These are phyloP conservation scores for Nitzschia sp. DNA, from an alignment of 108 stramenopile genomes.

Conservation along the genomic window DNA sequence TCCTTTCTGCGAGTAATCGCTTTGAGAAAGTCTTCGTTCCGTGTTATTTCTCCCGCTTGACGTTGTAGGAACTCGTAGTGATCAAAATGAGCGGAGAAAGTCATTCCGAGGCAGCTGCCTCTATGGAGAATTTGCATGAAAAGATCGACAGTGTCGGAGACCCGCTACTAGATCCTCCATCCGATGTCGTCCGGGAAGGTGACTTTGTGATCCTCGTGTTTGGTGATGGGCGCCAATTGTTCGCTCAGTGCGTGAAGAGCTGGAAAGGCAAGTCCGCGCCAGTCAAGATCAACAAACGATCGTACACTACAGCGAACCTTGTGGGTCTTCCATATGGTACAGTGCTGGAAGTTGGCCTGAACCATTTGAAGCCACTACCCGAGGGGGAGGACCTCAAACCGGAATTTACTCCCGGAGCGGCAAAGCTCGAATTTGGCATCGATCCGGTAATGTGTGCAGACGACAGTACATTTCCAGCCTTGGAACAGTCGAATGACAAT, in stretches of 20 bases:
- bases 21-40: too few relatives aligned
- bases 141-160: too few relatives aligned
- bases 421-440: not conserved
- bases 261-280: slow-evolving; percentile 51
- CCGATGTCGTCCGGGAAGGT: slow-evolving; percentile 51
- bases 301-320: slow-evolving; percentile 64
- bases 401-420: slow-evolving; percentile 10
- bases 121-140: too few relatives aligned
- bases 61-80: too few relatives aligned
- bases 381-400: slow-evolving; percentile 74
- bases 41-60: too few relatives aligned
- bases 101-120: too few relatives aligned
- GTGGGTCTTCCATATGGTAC: slow-evolving; percentile 81
- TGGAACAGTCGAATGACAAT: slow-evolving; percentile 69
- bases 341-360: slow-evolving; percentile 65
- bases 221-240: slow-evolving; percentile 70
- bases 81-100: too few relatives aligned
- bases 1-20: too few relatives aligned
- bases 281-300: slow-evolving; percentile 79
- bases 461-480: slow-evolving; percentile 32
- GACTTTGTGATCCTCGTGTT: slow-evolving; percentile 74
- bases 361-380: slow-evolving; percentile 51
- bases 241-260: slow-evolving; percentile 61
- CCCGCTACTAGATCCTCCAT: slow-evolving; percentile 25
- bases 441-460: slow-evolving; percentile 34